A percentile compares a stretch with the other conserved stretches of the same genome.
Conservation (phyloP, 164 flowering plant species). For the Stephania yunnanensis region DNA sequence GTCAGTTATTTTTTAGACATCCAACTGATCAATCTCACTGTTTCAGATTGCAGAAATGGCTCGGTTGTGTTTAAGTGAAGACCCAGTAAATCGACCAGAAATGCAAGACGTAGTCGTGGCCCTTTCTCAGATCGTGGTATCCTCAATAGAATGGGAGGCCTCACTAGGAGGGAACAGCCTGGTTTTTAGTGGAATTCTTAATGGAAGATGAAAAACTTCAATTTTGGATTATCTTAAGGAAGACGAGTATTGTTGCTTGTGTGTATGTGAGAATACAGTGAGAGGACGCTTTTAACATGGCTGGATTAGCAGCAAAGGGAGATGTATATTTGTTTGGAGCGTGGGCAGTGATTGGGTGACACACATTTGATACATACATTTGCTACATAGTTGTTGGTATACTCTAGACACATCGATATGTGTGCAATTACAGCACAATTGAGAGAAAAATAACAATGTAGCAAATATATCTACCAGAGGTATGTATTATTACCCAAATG, state of each 20-base stretch:
- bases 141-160: constrained; percentile 64
- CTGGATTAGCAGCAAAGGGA: not conserved
- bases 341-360: not conserved
- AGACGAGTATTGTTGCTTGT: not conserved
- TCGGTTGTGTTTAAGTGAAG: constrained; percentile 33
- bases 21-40: not conserved
- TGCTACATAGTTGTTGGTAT: too few species aligned
- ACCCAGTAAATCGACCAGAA: constrained; percentile 46
- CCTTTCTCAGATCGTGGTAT: constrained; percentile 41
- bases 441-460: too few species aligned
- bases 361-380: not conserved
- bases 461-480: too few species aligned
- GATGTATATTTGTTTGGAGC: not conserved
- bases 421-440: too few species aligned
- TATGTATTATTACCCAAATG: too few species aligned
- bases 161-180: constrained; percentile 65
- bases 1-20: not conserved
- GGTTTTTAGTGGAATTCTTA: constrained; percentile 53
- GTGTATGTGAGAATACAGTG: not conserved
- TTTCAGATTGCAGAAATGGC: constrained; percentile 66
- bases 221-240: not conserved
- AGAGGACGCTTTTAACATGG: not conserved
- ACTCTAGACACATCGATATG: too few species aligned
- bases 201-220: constrained; percentile 43
- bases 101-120: constrained; percentile 49